Conservation (phyloP, 352 stramenopile species). For the Phytophthora parvispora region DNA sequence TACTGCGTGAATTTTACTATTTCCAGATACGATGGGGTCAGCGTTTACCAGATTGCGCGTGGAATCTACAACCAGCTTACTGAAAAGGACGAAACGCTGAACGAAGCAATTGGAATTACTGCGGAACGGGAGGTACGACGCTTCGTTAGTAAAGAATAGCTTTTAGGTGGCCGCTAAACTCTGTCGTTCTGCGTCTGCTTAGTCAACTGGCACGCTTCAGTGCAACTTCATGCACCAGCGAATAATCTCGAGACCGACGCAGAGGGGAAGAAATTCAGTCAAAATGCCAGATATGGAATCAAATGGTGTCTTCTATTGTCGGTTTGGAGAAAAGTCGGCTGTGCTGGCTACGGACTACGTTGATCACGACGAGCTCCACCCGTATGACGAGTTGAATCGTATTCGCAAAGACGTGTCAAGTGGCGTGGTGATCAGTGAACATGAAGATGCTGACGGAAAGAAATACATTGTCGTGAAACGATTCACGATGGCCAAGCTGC, state of each 20-base stretch:
- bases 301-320: slow-evolving; percentile 71
- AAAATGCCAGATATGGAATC: slow-evolving; percentile 75
- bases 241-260: slow-evolving; percentile 70
- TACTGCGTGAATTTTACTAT: slow-evolving; percentile 81
- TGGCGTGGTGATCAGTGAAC: slow-evolving; percentile 64
- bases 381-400: slow-evolving; percentile 59
- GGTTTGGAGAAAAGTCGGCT: slow-evolving; percentile 60
- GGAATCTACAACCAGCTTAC: slow-evolving; percentile 78
- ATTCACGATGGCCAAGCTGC: slow-evolving; percentile 76
- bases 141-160: too few relatives aligned
- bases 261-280: slow-evolving; percentile 35
- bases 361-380: slow-evolving; percentile 74
- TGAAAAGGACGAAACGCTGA: slow-evolving; percentile 62
- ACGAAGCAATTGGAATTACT: slow-evolving; percentile 58
- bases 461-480: slow-evolving; percentile 77
- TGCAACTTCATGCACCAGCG: slow-evolving; percentile 83
- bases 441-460: slow-evolving; percentile 59
- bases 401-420: slow-evolving; percentile 78
- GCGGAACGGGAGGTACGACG: slow-evolving; percentile 58
- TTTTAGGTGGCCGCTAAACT: too few relatives aligned
- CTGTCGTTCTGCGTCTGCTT: not conserved
- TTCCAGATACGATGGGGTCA: slow-evolving; percentile 73
- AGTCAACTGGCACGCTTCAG: slow-evolving; percentile 75
- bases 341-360: slow-evolving; percentile 79
- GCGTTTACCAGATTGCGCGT: slow-evolving; percentile 61